Percentiles rank a stretch among this genome's conserved stretches.
These are phyloP conservation scores for Piloderma croceum DNA, from an alignment of 768 basidiomycete species.

Conservation along the genomic window DNA sequence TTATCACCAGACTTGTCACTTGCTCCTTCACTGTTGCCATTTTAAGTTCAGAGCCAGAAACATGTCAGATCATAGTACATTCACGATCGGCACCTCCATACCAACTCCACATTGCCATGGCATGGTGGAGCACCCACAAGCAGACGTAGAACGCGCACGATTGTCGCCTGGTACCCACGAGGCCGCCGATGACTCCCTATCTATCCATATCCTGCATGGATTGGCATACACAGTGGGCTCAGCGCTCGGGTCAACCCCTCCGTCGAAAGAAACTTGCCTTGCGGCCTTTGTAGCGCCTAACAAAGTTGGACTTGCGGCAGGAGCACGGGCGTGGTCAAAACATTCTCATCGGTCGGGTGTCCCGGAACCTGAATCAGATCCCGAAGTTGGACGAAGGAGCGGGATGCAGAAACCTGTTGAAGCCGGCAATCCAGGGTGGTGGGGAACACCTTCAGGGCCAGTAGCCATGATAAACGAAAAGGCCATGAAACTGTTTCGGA, in stretches of 20 bases:
- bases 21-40: no score
- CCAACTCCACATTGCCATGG: constrained; percentile 35
- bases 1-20: no score
- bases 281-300: constrained; percentile 47
- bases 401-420: constrained; percentile 13
- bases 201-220: constrained; percentile 42
- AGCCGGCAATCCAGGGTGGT: constrained; percentile 42
- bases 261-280: constrained; percentile 49
- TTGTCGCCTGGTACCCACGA: constrained; percentile 18
- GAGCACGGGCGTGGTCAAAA: constrained; percentile 63
- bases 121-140: constrained; percentile 40
- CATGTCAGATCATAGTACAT: no score
- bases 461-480: constrained; percentile 47
- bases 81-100: no score
- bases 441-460: constrained; percentile 53
- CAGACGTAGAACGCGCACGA: constrained; percentile 31
- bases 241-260: constrained; percentile 42
- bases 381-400: no score
- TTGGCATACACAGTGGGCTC: constrained; percentile 58
- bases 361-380: not conserved
- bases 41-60: no score
- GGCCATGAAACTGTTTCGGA: constrained; percentile 47
- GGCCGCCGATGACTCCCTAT: constrained; percentile 28
- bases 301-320: constrained; percentile 47
- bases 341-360: constrained; percentile 50